Percentiles rank a stretch among this genome's conserved stretches.
Evolutionary conservation across 2,329 filamentous ascomycete species (phyloP).

Genomic region (Fusarium nodosum): DNA sequence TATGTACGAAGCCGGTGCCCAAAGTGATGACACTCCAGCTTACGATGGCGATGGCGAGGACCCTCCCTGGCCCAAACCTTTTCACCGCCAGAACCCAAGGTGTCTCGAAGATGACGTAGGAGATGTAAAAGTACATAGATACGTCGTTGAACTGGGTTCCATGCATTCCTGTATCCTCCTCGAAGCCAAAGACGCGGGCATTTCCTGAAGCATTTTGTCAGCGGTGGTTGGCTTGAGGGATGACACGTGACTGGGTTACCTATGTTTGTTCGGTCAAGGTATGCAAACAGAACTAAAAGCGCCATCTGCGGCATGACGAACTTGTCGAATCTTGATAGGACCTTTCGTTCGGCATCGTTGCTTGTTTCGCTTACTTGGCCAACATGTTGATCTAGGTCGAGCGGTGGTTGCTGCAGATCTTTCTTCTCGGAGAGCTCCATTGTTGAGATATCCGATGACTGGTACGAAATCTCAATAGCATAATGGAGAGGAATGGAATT

Average conservation of each 20-base stretch:
- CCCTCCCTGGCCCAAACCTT: slow-evolving; percentile 46
- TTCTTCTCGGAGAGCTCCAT: slow-evolving; percentile 15
- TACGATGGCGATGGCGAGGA: slow-evolving; percentile 52
- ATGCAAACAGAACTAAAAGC: slow-evolving; percentile 45
- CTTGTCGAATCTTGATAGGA: slow-evolving; percentile 49
- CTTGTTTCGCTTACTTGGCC: slow-evolving; percentile 8
- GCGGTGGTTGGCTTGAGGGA: accelerated
- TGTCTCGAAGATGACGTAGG: slow-evolving; percentile 53
- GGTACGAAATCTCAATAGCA: neutral
- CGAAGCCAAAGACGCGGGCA: slow-evolving; percentile 53
- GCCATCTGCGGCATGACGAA: slow-evolving; percentile 50
- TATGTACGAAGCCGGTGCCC: slow-evolving; percentile 52
- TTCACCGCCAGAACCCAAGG: slow-evolving; percentile 53
- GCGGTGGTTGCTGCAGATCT: neutral
- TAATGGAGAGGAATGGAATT: neutral
- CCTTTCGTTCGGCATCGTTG: slow-evolving; percentile 10
- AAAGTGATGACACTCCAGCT: slow-evolving; percentile 53
- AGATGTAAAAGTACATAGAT: slow-evolving; percentile 51
- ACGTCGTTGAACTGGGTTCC: slow-evolving; percentile 52
- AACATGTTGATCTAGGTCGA: slow-evolving; percentile 3
- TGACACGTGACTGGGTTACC: slow-evolving; percentile 18
- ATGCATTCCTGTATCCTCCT: slow-evolving; percentile 50
- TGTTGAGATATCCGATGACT: neutral
- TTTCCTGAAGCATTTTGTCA: slow-evolving; percentile 45
- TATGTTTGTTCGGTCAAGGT: slow-evolving; percentile 50